Evolutionary conservation across 345 rosid genomes (phyloP).

Genomic region (Acer negundo): DNA sequence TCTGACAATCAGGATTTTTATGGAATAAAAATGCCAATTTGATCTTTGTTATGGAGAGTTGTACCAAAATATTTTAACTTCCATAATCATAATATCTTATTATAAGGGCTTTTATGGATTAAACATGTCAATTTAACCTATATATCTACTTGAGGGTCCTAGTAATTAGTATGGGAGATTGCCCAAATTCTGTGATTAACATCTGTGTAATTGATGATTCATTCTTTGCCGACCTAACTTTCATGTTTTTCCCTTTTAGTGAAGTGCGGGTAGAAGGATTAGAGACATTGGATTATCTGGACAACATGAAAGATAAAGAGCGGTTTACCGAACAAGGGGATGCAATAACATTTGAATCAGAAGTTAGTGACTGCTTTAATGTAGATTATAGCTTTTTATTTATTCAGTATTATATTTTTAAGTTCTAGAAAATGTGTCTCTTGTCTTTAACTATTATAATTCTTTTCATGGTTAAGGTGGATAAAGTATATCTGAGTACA

Average conservation of each 20-base stretch:
- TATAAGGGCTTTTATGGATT: neutral
- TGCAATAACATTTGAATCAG: slow-evolving; percentile 65
- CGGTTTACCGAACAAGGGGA: slow-evolving; percentile 71
- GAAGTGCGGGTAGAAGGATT: slow-evolving; percentile 73
- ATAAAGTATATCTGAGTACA: slow-evolving; percentile 53
- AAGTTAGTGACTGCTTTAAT: slow-evolving; percentile 36
- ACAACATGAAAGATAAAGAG: slow-evolving; percentile 48
- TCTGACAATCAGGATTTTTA: neutral
- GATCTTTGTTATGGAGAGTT: neutral
- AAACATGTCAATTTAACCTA: neutral
- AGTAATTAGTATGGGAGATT: neutral
- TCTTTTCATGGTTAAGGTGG: slow-evolving; percentile 34
- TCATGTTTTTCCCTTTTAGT: slow-evolving; percentile 32
- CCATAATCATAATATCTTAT: neutral
- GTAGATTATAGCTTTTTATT: neutral
- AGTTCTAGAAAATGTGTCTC: neutral
- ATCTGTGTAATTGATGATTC: neutral
- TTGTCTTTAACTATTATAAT: neutral
- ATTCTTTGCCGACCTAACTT: neutral
- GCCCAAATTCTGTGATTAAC: neutral
- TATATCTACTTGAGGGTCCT: neutral
- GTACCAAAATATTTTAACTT: neutral
- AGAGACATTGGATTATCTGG: slow-evolving; percentile 66
- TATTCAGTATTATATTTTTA: neutral
- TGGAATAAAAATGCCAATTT: neutral